Base-by-base conservation (phyloP, 2,329 filamentous ascomycete genomes). In the Arthroderma uncinatum region DNA sequence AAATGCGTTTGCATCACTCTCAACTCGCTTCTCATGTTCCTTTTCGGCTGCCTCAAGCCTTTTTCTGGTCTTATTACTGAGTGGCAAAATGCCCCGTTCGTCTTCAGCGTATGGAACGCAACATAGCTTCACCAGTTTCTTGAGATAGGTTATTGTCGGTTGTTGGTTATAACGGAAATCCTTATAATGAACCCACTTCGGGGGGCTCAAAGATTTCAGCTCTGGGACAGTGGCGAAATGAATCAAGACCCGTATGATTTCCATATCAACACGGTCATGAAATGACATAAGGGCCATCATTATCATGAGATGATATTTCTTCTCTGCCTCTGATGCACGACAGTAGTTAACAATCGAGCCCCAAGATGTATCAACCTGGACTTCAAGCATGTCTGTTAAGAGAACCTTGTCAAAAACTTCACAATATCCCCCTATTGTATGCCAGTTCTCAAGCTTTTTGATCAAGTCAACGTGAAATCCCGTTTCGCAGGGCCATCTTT, bases 231-330 rank as follows among this genome's bases (percentile, higher is more conserved):
- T 44, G n/a, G 58, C 56, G 28, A 67, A 37, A 2, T 62, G 52
- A 16, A 63, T 60, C 21, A 67, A 10, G 7, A 53, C 59, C 34
- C 65, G 57, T 8, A 69, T 25, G 14, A 67, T 59, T 16, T 54
- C 34, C 61, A 68, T 65, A 30, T 65, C 56, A 10, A 59, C 30
- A n/a, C 61, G 47, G 9, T 62, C 50, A 2, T 63, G 59, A 55
- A 66, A 68, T 1, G 65, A 65, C 58, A 70, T 53, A 5, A 63
- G 62, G 30, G 64, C 62, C 23, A 70, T 58, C 65, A 63, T 68
- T 10, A 66, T 63, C 64, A 70, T 68, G 8, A 69, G 28, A 12
- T 61, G 62, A 50, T 62, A 65, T 44, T 62, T 66, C 50, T 66
- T 57, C 7, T 47, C 23, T 8, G 59, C 5, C 53, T 47, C 3